These are phyloP conservation scores for Colletotrichum scovillei DNA, from an alignment of 2,329 filamentous ascomycete species.

Conservation along the genomic window DNA sequence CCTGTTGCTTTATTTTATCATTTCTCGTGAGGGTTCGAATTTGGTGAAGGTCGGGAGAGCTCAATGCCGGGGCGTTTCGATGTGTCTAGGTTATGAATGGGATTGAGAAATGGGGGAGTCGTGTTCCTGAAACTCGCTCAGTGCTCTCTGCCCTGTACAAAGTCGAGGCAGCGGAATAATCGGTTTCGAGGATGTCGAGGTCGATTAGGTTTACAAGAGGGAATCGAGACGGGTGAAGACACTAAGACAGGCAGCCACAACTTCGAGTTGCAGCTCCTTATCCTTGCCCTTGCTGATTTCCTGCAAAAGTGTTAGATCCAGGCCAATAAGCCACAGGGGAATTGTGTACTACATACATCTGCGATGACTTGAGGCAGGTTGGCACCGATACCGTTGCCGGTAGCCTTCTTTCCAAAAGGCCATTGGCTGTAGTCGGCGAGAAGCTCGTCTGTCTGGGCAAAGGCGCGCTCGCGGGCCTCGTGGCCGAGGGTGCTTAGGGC, in stretches of 20 bases:
- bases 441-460: conserved; percentile 96
- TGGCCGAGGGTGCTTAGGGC: conserved; percentile 94
- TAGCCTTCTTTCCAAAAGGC: conserved; percentile 90
- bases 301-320: conserved; percentile 46
- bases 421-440: conserved; percentile 97
- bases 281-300: conserved; percentile 90
- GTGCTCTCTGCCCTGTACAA: background rate
- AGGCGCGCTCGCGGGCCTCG: conserved; percentile 92
- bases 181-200: conserved; percentile 7
- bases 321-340: too few species aligned
- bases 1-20: conserved; percentile 12
- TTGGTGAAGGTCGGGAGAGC: conserved; percentile 13
- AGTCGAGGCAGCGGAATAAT: background rate
- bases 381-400: conserved; percentile 84
- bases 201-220: conserved; percentile 72
- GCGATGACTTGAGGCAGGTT: conserved; percentile 89
- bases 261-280: conserved; percentile 95
- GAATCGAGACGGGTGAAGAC: conserved; percentile 98
- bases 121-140: conserved; percentile 7
- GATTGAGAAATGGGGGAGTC: background rate
- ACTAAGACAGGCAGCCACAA: conserved; percentile 94
- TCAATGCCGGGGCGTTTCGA: conserved; percentile 19
- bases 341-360: conserved; percentile 64
- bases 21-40: conserved; percentile 33
- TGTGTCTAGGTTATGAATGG: conserved; percentile 27